Evolutionary conservation across 257 asterid species (phyloP), one percentile per base, ranked within the genome.

Genomic region (Scutellaria barbata): DNA sequence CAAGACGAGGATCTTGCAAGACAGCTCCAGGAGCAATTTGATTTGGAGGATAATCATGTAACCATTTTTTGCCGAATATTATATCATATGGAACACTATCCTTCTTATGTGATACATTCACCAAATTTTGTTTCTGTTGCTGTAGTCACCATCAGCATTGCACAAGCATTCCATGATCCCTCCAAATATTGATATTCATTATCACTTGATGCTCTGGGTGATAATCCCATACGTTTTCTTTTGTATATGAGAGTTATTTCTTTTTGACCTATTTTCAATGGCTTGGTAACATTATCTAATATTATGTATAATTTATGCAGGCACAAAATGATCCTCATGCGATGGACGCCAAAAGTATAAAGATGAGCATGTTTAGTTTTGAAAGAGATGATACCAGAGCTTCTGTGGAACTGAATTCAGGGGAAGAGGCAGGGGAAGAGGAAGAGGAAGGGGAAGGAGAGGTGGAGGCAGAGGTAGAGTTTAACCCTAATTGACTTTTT

Each of bases 1-100:
- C 92, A 68, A 79, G 97, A 91, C 54, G 97, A 89, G 79, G 88
- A 84, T 77, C 95, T 91, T 55, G 96, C 96, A 3, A 79, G 91
- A 72, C 88, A 87, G 80, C 95, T 91, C 69, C 97, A 91, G 72
- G 81, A 79, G 84, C 89, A 87, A 80, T 82, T 85, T 65, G 88
- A 89, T 81, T 79, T 89, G 82, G 97, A 91, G 84, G 92, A 89
- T 74, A 63, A 79, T 75, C 90, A 83, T 63, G 97, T 89, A 85
- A 80, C 63, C 41, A 35, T 70, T 62, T 71, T 71, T 68, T 59
- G 40, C 76, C 6, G 10, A 17, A 57, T 17, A 47, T 68, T 67
- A 20, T 74, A 11, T 68, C 43, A 35, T 41, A 8, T 14, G 50
- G 14, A 65, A 37, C 33, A 42, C 70, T 45, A 42, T 64, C 69